phyloP scores from a whole-genome alignment of 2,329 filamentous ascomycete genomes.

The Diaporthe sp. region DNA sequence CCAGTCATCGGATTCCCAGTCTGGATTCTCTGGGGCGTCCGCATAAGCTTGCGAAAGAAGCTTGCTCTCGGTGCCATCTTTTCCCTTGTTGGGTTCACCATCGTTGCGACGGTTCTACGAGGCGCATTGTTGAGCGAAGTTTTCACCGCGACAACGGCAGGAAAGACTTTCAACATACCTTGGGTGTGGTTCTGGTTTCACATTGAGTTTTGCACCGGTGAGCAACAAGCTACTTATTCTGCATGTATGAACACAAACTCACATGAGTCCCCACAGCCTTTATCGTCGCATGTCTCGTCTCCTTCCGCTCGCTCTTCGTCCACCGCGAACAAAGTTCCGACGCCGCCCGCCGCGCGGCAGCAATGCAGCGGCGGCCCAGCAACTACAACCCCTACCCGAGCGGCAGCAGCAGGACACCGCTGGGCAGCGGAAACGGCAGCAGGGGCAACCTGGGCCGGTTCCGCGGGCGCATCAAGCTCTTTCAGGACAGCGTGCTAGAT shows the following conservation, averaged over 20 bases:
- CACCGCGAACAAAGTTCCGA: conserved; percentile 31
- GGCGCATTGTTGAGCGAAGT: conserved; percentile 37
- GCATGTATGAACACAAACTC: no score
- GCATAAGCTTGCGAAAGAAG: conserved; percentile 35
- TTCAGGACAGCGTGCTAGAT: conserved; percentile 37
- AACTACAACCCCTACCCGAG: conserved; percentile 25
- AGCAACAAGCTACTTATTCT: no score
- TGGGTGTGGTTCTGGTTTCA: conserved; percentile 41
- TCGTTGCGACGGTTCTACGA: conserved; percentile 36
- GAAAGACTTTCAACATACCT: conserved; percentile 37
- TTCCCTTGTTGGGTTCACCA: conserved; percentile 37
- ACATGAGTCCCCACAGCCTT: background rate
- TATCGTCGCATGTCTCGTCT: conserved; percentile 38
- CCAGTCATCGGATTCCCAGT: conserved; percentile 37
- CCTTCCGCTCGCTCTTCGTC: conserved; percentile 39
- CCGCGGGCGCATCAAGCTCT: conserved; percentile 29
- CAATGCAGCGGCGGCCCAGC: conserved; percentile 17
- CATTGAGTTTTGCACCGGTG: conserved; percentile 37
- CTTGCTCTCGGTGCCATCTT: conserved; percentile 36
- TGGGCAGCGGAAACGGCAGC: conserved; percentile 29
- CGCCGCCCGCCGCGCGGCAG: conserved; percentile 30
- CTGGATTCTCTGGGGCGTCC: conserved; percentile 38
- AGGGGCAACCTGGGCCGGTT: conserved; percentile 13
- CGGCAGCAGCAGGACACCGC: conserved; percentile 16
- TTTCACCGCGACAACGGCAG: conserved; percentile 26